Base-by-base conservation (phyloP, 1,139 yeast genomes). In the Debaryomycetaceae sp. region DNA sequence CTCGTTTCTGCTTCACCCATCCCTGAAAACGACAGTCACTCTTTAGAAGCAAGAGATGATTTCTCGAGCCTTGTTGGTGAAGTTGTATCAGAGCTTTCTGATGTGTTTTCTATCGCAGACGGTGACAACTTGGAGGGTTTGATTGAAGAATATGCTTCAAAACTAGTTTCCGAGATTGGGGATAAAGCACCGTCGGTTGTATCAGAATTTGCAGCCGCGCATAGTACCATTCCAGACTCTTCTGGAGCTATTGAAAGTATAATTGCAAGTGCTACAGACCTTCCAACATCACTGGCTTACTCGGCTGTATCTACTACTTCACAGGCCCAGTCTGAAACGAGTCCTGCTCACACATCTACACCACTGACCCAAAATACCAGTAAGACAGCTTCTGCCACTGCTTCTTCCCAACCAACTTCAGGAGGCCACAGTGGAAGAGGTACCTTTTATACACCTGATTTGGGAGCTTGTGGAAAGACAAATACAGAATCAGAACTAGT, bases 381-480 rank as follows among this genome's bases (percentile, higher is more conserved):
- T 8, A 11, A 22, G 4, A 11, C 7, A 9, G 39, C 59, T 11
- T 17, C 59, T 7, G 17, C 53, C 17, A 26, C 55, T 15, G 15
- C 56, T 9, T 9, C 65, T 16, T 37, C 64, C 31, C 43, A 61
- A 31, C 17, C 58, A 6, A 17, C 56, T 17, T 34, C 55, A n/a
- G 35, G 47, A 8, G 26, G 55, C 7, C 38, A 46, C 17, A 46
- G 65, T 19, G 86, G 87, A 43, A 67, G 79, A 42, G 86, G 83
- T 47, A 81, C 87, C 40, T 81, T 59, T 70, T 81, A 75, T 65
- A 62, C 63, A 37, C 62, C 79, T 22, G 84, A 81, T 17, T 60
- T 79, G 43, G 87, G 86, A 41, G 80, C 87, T 22, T 81, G 87
- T 63, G 87, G 87, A 36, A 44, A 50, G 41, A 60, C 67, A 45